Evolutionary conservation across 306 rosid genomes (phyloP).

Genomic region (Vicia villosa): DNA sequence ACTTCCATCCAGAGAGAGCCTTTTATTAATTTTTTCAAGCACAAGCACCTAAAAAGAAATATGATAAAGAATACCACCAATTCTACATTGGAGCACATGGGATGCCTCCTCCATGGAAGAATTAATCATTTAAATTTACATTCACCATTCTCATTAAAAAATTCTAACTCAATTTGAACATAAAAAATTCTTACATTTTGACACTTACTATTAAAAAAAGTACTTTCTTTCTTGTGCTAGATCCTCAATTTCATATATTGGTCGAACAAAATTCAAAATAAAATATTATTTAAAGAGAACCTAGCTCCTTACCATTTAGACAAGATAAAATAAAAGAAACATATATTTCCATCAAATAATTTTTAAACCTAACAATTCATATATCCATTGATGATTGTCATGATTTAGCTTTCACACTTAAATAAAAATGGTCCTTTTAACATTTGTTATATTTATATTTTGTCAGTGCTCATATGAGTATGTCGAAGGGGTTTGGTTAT

Average conservation of each 20-base stretch:
- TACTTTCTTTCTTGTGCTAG: too few relatives aligned
- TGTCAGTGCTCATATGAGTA: conserved; percentile 31
- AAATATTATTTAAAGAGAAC: not conserved
- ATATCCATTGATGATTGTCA: not conserved
- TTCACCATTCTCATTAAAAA: too few relatives aligned
- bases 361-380: not conserved
- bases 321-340: not conserved
- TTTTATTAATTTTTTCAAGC: too few relatives aligned
- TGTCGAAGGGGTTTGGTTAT: conserved; percentile 34
- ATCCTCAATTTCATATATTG: not conserved
- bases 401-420: conserved; percentile 6
- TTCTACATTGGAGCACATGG: too few relatives aligned
- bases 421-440: not conserved
- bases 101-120: too few relatives aligned
- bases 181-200: too few relatives aligned
- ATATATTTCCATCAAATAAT: not conserved
- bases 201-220: too few relatives aligned
- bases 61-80: too few relatives aligned
- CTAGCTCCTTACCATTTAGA: not conserved
- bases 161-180: too few relatives aligned
- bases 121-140: too few relatives aligned
- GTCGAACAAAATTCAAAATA: not conserved
- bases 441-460: not conserved
- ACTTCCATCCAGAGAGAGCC: too few relatives aligned
- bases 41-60: too few relatives aligned